phyloP scores from a whole-genome alignment of 1,284 basidiomycete species.

The Papiliotrema nemorosa region DNA sequence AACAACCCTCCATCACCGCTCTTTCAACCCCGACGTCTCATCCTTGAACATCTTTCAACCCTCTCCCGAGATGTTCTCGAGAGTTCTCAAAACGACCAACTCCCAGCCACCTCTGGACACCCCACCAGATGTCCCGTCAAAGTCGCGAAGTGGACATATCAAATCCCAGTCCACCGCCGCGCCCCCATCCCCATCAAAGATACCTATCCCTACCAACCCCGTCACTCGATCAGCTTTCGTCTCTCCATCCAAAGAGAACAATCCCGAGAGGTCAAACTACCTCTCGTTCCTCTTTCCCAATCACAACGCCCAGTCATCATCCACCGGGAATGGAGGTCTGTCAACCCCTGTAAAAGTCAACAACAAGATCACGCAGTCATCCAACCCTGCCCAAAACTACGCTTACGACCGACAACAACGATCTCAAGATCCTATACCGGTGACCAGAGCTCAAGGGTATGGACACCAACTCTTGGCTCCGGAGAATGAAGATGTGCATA shows the following conservation, averaged over 20 bases:
- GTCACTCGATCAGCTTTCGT: slow-evolving; percentile 21
- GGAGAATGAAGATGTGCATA: slow-evolving; percentile 45
- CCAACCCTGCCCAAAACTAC: slow-evolving; percentile 3
- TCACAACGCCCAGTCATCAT: slow-evolving; percentile 3
- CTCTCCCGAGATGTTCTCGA: slow-evolving; percentile 24
- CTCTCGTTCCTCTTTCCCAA: slow-evolving; percentile 41
- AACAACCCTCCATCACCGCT: background rate
- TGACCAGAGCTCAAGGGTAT: too few relatives aligned
- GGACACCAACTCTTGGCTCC: background rate
- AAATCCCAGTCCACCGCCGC: slow-evolving; percentile 25
- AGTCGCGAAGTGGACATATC: slow-evolving; percentile 16
- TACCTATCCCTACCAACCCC: slow-evolving; percentile 29
- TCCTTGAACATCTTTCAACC: background rate
- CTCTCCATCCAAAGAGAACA: slow-evolving; percentile 10
- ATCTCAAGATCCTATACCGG: background rate
- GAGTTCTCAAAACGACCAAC: slow-evolving; percentile 32
- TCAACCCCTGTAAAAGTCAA: slow-evolving; percentile 18
- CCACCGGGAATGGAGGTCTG: slow-evolving; percentile 2
- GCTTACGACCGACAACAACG: background rate
- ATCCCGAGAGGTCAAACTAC: slow-evolving; percentile 37
- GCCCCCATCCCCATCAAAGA: slow-evolving; percentile 33
- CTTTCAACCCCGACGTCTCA: background rate
- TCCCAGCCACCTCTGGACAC: slow-evolving; percentile 9
- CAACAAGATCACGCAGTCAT: slow-evolving; percentile 6
- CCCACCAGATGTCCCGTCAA: slow-evolving; percentile 22